phyloP scores from a whole-genome alignment of 306 rosid species.

The Vicia faba region DNA sequence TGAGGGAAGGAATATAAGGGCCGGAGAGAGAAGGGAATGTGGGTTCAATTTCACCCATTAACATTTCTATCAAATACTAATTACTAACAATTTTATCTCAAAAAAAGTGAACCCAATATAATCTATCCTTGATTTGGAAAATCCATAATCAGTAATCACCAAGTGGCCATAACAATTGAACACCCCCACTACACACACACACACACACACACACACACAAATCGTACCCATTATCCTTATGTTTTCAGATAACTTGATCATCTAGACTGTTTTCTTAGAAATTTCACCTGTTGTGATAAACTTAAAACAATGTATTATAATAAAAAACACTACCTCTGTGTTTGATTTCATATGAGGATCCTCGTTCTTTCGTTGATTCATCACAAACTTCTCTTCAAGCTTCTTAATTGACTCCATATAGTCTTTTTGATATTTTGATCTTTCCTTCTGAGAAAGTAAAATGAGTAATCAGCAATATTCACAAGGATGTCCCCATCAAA shows the following conservation, averaged over 20 bases:
- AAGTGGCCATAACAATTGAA: not conserved
- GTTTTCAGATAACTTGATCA: constrained; percentile 28
- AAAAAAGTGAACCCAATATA: constrained; percentile 29
- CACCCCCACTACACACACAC: too few relatives aligned
- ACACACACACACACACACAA: too few relatives aligned
- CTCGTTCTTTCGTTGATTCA: constrained; percentile 62
- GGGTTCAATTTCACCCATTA: not conserved
- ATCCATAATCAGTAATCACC: constrained; percentile 22
- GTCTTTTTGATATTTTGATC: constrained; percentile 81
- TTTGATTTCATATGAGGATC: constrained; percentile 42
- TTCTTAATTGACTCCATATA: constrained; percentile 88
- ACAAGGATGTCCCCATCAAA: constrained; percentile 30
- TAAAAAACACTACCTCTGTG: constrained; percentile 43
- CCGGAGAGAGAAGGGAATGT: not conserved
- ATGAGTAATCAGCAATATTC: constrained; percentile 33
- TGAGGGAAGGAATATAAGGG: not conserved
- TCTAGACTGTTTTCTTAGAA: constrained; percentile 19
- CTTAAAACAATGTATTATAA: constrained; percentile 18
- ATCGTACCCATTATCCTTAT: constrained; percentile 9
- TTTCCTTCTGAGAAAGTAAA: constrained; percentile 67
- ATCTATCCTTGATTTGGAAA: constrained; percentile 8
- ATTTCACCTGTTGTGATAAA: constrained; percentile 4
- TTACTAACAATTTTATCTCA: not conserved
- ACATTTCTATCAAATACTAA: constrained; percentile 2
- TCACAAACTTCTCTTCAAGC: constrained; percentile 79